Conservation (phyloP, 1,139 yeast species). For the Lodderomyces pseudojiufengensis region DNA sequence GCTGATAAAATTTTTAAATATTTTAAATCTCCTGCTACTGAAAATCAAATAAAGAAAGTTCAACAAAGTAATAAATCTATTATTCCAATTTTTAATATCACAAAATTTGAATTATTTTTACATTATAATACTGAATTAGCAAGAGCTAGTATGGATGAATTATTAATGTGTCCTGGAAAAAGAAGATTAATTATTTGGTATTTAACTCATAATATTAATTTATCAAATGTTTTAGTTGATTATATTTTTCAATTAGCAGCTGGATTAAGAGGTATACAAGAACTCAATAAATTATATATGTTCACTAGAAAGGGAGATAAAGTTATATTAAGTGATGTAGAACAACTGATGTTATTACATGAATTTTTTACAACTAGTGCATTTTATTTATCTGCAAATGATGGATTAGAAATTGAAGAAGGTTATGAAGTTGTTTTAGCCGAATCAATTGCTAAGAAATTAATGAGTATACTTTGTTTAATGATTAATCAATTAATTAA, state of each 20-base stretch:
- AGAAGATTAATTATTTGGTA: constrained; percentile 66
- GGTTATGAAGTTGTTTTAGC: constrained; percentile 34
- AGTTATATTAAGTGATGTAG: constrained; percentile 51
- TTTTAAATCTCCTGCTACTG: constrained; percentile 35
- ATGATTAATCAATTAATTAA: constrained; percentile 53
- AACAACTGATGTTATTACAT: constrained; percentile 63
- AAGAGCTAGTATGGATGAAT: constrained; percentile 58
- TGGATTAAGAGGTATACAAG: constrained; percentile 47
- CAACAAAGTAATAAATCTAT: constrained; percentile 25
- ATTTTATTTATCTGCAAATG: constrained; percentile 43
- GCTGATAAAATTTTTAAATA: constrained; percentile 50
- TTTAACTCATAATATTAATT: constrained; percentile 55
- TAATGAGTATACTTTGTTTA: constrained; percentile 54
- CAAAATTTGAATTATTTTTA: constrained; percentile 36
- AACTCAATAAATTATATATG: constrained; percentile 25
- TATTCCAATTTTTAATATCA: constrained; percentile 42
- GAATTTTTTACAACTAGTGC: constrained; percentile 60
- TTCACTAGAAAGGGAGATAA: constrained; percentile 54
- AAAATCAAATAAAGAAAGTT: constrained; percentile 22
- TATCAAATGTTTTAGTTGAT: constrained; percentile 48
- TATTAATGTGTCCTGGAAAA: constrained; percentile 61
- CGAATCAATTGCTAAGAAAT: constrained; percentile 44
- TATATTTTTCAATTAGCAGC: constrained; percentile 59
- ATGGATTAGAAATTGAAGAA: constrained; percentile 33
- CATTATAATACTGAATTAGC: constrained; percentile 42